Conservation (phyloP, 371 early-diverging fungal species). For the Capniomyces stellatus region DNA sequence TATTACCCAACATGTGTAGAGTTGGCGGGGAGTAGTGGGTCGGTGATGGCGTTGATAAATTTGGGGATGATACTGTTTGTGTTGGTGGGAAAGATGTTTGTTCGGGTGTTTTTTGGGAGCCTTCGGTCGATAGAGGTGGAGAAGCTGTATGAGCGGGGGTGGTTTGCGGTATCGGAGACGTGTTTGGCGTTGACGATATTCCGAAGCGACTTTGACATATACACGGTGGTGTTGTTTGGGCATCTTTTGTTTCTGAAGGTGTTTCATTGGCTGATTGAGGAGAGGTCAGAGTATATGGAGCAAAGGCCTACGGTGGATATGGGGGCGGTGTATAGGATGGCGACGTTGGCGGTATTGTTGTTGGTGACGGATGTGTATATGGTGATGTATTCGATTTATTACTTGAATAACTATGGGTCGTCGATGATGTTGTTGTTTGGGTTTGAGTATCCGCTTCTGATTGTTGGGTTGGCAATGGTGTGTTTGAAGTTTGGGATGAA, state of each 20-base stretch:
- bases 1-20: background rate
- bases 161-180: slow-evolving; percentile 92
- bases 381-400: slow-evolving; percentile 42
- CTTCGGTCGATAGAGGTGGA: slow-evolving; percentile 71
- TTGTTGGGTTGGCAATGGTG: slow-evolving; percentile 46
- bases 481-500: slow-evolving; percentile 69
- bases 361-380: slow-evolving; percentile 44
- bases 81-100: slow-evolving; percentile 42
- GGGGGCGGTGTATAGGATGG: slow-evolving; percentile 8
- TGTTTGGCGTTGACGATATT: slow-evolving; percentile 91
- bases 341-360: slow-evolving; percentile 51
- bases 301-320: slow-evolving; percentile 11
- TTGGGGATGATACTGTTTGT: no score
- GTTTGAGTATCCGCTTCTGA: slow-evolving; percentile 85
- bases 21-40: no score
- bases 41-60: no score
- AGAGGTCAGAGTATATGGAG: slow-evolving; percentile 78
- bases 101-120: slow-evolving; percentile 67
- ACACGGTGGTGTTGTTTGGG: slow-evolving; percentile 62
- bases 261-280: slow-evolving; percentile 89
- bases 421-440: slow-evolving; percentile 91
- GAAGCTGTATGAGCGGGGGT: slow-evolving; percentile 86
- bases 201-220: slow-evolving; percentile 67
- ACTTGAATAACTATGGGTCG: slow-evolving; percentile 41
- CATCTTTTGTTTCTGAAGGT: slow-evolving; percentile 72